These are phyloP conservation scores for Sequoiadendron giganteum DNA, from an alignment of 75 land plant genomes.

Conservation along the genomic window DNA sequence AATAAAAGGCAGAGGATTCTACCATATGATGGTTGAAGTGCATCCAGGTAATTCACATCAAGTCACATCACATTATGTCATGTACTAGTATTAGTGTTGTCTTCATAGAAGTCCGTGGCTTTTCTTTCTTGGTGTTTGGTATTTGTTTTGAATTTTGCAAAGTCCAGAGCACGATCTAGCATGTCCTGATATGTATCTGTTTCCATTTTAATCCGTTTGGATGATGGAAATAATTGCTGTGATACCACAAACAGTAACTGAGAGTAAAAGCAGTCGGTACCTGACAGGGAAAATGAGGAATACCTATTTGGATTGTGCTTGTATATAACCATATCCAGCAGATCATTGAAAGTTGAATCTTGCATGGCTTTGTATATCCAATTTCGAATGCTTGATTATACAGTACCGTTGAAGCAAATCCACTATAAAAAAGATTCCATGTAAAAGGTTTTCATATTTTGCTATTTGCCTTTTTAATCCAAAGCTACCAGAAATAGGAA, in stretches of 20 bases:
- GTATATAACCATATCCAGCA: background rate
- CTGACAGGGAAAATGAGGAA: background rate
- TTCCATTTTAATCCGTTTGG: background rate
- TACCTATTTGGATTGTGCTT: background rate
- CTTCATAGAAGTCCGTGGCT: background rate
- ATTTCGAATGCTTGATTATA: background rate
- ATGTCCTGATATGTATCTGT: background rate
- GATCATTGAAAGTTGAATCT: background rate
- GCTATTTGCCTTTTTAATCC: background rate
- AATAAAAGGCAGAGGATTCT: slow-evolving; percentile 9
- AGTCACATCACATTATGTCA: background rate
- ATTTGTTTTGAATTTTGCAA: background rate
- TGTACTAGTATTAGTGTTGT: background rate
- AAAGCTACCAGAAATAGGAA: background rate
- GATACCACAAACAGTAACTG: background rate
- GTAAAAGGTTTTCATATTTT: background rate
- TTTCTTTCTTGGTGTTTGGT: background rate
- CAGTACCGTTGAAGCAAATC: background rate
- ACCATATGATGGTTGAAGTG: slow-evolving; percentile 1
- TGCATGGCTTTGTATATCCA: slow-evolving; percentile 4
- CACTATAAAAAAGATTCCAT: background rate
- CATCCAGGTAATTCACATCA: background rate
- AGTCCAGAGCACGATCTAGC: background rate
- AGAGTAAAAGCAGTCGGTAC: background rate
- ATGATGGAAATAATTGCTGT: background rate